Evolutionary conservation across 192 early-diverging fungal species (phyloP), one percentile per base, ranked within the genome.

Genomic region (Chytriomyces sp.): DNA sequence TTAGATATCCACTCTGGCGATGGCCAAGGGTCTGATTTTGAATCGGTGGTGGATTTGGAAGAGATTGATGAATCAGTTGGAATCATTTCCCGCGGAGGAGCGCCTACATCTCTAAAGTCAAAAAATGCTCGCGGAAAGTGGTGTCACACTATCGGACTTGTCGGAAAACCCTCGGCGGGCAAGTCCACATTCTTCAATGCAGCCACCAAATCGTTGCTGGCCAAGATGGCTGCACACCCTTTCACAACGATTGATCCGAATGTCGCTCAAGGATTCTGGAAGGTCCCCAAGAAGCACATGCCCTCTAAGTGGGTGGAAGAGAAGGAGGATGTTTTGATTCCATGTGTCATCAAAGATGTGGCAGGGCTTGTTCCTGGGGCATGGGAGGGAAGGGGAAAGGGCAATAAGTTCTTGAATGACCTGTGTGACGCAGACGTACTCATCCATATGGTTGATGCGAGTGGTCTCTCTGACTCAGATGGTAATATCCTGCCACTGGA

Each of bases 161-260:
- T 75, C 25, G 74, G 74, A 19, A 75, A 75, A 62, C 74, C 74
- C 28, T 58, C 53, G 31, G 74, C 74, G 6, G 74, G 74, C 25
- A 75, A 75, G 52, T 69, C 65, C 6, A 75, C 74, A 22, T 75
- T 75, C 38, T 75, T 75, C 74, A 75, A 75, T 34, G 54, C 57
- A 33, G 74, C 74, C 8, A 75, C 74, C n/a, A 26, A 49, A 28
- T 41, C 64, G 44, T 59, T 49, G 41, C 33, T 52, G 10, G 74
- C 74, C 19, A 67, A 52, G 49, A 44, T 75, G 25, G 74, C 56
- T 31, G 26, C 65, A 1, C 66, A 69, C 61, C 74, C 74, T 26
- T 75, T 75, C 44, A 75, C 74, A n/a, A 75, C 74, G 4, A 75
- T 75, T 61, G 74, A 75, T 56, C 74, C 74, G 6, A 75, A 75